A percentile compares a stretch with the other conserved stretches of the same genome.
Conservation (phyloP, 805 yeast genomes). For the Metschnikowia shivogae region DNA sequence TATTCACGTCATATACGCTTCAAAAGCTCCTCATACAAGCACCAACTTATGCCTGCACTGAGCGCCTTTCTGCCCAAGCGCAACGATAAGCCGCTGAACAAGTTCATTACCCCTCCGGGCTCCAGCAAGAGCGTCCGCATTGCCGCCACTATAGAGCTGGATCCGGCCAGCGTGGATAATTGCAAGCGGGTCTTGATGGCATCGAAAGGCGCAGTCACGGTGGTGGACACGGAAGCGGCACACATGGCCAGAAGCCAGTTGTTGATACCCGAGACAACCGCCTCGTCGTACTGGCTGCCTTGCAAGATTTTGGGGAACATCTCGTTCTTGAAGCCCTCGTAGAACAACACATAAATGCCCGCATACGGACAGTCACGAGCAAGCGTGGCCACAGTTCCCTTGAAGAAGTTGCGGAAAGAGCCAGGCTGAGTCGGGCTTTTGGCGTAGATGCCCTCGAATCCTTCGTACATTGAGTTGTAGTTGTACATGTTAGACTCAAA, state of each 20-base stretch:
- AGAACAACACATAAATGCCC: constrained; percentile 81
- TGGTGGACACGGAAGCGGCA: constrained; percentile 78
- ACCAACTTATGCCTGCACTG: constrained; percentile 96
- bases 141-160: constrained; percentile 35
- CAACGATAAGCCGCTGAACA: constrained; percentile 82
- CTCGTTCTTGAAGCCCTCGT: constrained; percentile 67
- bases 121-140: constrained; percentile 40
- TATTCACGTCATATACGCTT: constrained; percentile 20
- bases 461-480: constrained; percentile 61
- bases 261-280: constrained; percentile 12
- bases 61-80: constrained; percentile 81
- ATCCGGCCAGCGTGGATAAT: constrained; percentile 44
- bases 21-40: constrained; percentile 87
- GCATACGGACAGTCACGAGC: constrained; percentile 96
- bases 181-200: constrained; percentile 92
- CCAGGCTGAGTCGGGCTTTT: constrained; percentile 28
- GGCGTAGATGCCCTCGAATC: constrained; percentile 51
- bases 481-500: constrained; percentile 77
- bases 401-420: constrained; percentile 66
- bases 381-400: constrained; percentile 83
- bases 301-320: constrained; percentile 39
- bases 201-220: constrained; percentile 92
- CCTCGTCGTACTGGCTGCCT: constrained; percentile 8
- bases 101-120: constrained; percentile 47
- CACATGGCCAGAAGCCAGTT: constrained; percentile 73